These are phyloP conservation scores for Antarctomyces pellizariae DNA, from an alignment of 495 filamentous ascomycete species.

Conservation along the genomic window DNA sequence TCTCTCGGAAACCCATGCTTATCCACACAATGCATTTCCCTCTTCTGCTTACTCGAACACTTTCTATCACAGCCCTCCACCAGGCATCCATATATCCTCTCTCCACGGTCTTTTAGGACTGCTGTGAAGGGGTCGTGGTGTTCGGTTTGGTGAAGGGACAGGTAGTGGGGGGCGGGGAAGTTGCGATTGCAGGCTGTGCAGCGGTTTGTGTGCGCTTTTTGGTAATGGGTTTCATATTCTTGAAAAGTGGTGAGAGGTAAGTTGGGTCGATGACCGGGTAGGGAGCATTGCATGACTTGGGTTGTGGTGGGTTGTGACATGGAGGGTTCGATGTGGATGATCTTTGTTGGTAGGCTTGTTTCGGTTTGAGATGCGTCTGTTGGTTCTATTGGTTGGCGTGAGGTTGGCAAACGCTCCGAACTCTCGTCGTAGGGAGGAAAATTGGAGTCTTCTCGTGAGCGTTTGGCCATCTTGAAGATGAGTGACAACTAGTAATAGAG, in stretches of 20 bases:
- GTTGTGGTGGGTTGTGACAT: not conserved
- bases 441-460: slow-evolving; percentile 27
- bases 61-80: slow-evolving; percentile 70
- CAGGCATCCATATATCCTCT: slow-evolving; percentile 85
- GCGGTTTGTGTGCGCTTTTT: slow-evolving; percentile 57
- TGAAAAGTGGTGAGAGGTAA: slow-evolving; percentile 48
- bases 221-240: slow-evolving; percentile 76
- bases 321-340: no score
- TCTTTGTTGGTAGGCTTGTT: no score
- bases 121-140: slow-evolving; percentile 65
- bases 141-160: slow-evolving; percentile 75
- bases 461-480: slow-evolving; percentile 31
- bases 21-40: slow-evolving; percentile 69
- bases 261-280: slow-evolving; percentile 52
- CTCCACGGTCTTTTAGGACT: slow-evolving; percentile 49
- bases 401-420: no score
- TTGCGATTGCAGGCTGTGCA: slow-evolving; percentile 65
- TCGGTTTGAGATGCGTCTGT: no score
- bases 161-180: slow-evolving; percentile 44
- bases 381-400: no score
- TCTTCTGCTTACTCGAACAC: slow-evolving; percentile 64
- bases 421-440: slow-evolving; percentile 13
- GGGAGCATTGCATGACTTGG: slow-evolving; percentile 31
- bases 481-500: no score
- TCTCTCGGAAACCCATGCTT: slow-evolving; percentile 86